phyloP scores from a whole-genome alignment of 2,329 filamentous ascomycete species.

The Endothia cerciana region DNA sequence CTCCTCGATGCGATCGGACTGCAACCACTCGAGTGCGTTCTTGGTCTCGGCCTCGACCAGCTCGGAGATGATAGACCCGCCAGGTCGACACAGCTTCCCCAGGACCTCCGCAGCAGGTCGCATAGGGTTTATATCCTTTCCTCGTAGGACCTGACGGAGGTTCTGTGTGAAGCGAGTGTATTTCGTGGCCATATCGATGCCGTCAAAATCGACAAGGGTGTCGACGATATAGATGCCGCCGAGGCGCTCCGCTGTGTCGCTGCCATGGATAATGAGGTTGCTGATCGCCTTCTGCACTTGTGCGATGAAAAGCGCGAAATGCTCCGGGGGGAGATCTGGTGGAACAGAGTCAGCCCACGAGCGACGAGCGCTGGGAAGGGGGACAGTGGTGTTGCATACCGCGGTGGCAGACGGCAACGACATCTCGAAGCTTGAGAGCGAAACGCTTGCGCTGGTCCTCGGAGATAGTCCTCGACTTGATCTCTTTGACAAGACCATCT shows the following conservation, averaged over 20 bases:
- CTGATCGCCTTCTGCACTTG: conserved; percentile 61
- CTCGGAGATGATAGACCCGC: conserved; percentile 91
- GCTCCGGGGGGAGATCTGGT: conserved; percentile 76
- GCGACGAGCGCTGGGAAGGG: background rate
- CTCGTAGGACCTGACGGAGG: conserved; percentile 83
- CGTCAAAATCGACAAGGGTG: conserved; percentile 93
- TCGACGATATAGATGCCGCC: conserved; percentile 93
- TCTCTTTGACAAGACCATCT: conserved; percentile 57
- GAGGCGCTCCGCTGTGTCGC: conserved; percentile 84
- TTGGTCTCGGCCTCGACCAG: conserved; percentile 97
- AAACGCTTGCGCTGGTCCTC: conserved; percentile 59
- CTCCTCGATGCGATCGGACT: conserved; percentile 92
- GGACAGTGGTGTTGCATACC: conserved; percentile 42
- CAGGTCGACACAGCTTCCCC: conserved; percentile 87
- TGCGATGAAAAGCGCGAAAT: conserved; percentile 67
- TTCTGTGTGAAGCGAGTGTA: conserved; percentile 94
- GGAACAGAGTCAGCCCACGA: conserved; percentile 21
- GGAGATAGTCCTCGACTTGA: conserved; percentile 52
- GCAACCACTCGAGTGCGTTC: conserved; percentile 93
- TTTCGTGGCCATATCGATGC: conserved; percentile 89
- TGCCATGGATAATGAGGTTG: conserved; percentile 77
- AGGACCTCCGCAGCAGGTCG: conserved; percentile 86
- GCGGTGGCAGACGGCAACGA: conserved; percentile 59
- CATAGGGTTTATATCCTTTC: conserved; percentile 90
- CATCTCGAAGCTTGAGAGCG: conserved; percentile 57